Evolutionary conservation across 1,139 yeast genomes (phyloP).

Genomic region (Hyphopichia buzzinii): DNA sequence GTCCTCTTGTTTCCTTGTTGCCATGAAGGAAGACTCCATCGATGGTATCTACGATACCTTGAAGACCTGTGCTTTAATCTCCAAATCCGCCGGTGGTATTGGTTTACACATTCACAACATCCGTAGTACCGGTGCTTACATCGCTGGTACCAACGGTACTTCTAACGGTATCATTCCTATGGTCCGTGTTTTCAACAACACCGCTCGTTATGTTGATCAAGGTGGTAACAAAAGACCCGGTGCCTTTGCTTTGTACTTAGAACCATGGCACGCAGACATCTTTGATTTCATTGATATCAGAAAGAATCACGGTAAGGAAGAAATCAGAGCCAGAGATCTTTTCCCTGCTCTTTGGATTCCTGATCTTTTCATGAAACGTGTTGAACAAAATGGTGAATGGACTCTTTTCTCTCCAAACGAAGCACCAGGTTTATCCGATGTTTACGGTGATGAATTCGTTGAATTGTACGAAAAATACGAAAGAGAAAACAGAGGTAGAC

Average conservation of each 20-base stretch:
- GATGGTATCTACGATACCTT: constrained; percentile 88
- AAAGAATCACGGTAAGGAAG: constrained; percentile 91
- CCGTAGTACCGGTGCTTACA: constrained; percentile 81
- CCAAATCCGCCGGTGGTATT: constrained; percentile 90
- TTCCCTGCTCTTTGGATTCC: constrained; percentile 93
- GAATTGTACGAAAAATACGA: constrained; percentile 70
- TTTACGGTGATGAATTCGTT: constrained; percentile 80
- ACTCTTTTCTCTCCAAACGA: constrained; percentile 85
- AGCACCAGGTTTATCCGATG: constrained; percentile 80
- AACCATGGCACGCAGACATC: constrained; percentile 91
- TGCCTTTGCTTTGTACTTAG: constrained; percentile 84
- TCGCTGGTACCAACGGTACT: constrained; percentile 87
- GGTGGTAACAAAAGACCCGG: constrained; percentile 96
- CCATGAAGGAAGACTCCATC: constrained; percentile 87
- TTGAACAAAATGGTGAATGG: constrained; percentile 77
- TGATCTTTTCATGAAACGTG: constrained; percentile 87
- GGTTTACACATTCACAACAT: constrained; percentile 83
- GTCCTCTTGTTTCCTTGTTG: constrained; percentile 86
- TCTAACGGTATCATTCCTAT: constrained; percentile 87
- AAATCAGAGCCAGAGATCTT: constrained; percentile 83
- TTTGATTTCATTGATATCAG: constrained; percentile 81
- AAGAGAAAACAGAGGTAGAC: constrained; percentile 65
- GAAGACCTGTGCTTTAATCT: constrained; percentile 81
- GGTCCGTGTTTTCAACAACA: constrained; percentile 86
- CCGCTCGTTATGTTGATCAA: constrained; percentile 91